Base-by-base conservation (phyloP, 768 basidiomycete species). In the Tylopilus sp. region DNA sequence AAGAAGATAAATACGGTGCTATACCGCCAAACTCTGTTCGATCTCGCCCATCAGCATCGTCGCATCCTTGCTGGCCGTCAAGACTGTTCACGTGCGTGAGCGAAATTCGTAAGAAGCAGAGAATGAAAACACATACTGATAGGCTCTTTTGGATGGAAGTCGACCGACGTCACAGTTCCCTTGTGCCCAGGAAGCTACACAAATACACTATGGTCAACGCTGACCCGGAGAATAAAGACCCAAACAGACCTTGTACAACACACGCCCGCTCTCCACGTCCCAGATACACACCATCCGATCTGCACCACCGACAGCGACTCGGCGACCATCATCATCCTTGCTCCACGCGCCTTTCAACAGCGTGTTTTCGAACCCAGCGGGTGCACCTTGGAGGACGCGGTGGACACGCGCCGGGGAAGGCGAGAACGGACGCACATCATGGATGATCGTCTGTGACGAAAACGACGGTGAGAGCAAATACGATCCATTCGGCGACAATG, bases 61-160 rank as follows among this genome's bases (percentile, higher is more conserved):
- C 13, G 82, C 86, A 58, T 98, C 94, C 71, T 95, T 95, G 74
- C 92, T 93, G 23, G 81, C 87, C 4, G 94, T 95, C 51, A 98
- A 75, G 52, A 98, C 93, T 94, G 18, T 21, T 13, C 18, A 3
- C 35, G 12, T 13, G 17, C 26, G 11, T 63, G 26, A 63, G 48
- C 35, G n/a, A 50, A 17, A 30, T 18, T 10, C 21, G 31, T 35
- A 51, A 15, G 21, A 13, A 42, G 8, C 39, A 36, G 35, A 17
- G 35, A 36, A 6, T 6, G 35, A 36, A 17, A 21, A 44, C 11
- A 75, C 93, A 57, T 69, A 95, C 93, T 81, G 67, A 97, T 94
- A 11, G 94, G 95, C 61, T 97, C 94, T 63, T 86, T 91, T 9
- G 95, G 94, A 67, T 95, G 93, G 76, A 95, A 97, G 60, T 95